phyloP scores from a whole-genome alignment of 495 filamentous ascomycete genomes.

The Astrothelium macrocarpum region DNA sequence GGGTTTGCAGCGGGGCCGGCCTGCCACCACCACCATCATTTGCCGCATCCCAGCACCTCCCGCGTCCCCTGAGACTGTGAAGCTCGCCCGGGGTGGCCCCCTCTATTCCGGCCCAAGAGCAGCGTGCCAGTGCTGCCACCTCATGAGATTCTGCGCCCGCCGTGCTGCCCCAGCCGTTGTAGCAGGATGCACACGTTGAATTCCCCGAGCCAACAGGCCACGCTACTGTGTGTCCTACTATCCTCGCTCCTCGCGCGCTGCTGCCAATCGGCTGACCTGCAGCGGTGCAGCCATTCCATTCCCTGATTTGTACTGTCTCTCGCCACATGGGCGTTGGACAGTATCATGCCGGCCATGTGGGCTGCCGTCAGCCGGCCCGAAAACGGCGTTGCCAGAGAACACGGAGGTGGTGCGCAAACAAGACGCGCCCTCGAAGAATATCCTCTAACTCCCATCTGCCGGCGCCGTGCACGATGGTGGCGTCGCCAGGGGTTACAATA shows the following conservation, averaged over 20 bases:
- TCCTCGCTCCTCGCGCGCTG: background rate
- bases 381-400: background rate
- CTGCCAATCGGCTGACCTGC: slow-evolving; percentile 3
- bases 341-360: slow-evolving; percentile 6
- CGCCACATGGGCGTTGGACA: slow-evolving; percentile 6
- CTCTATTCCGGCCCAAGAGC: no score
- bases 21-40: background rate
- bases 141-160: slow-evolving; percentile 1
- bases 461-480: background rate
- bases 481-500: no score
- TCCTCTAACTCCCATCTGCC: background rate
- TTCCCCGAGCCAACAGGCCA: background rate
- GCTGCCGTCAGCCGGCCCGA: background rate
- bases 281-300: background rate
- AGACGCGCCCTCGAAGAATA: no score
- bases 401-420: no score
- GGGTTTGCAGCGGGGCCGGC: background rate
- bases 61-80: background rate
- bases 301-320: background rate
- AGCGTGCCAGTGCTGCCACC: background rate
- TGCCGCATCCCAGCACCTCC: background rate
- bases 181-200: background rate
- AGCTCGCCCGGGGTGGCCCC: background rate
- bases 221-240: background rate
- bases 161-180: background rate